Conservation (phyloP, 2,329 filamentous ascomycete species). For the Aspergillus fumigatus region DNA sequence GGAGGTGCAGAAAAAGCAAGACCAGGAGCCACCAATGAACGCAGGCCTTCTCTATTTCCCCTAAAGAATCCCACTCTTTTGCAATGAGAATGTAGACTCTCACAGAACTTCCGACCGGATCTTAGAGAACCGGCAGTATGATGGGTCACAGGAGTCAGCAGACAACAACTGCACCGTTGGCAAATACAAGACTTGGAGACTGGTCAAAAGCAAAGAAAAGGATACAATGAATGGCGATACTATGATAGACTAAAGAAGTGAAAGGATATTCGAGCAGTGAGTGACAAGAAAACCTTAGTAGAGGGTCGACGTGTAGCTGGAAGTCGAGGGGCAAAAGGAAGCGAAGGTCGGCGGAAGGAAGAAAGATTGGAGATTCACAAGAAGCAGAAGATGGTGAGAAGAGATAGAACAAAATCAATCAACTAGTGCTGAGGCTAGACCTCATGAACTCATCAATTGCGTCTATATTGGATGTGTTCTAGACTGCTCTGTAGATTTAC, state of each 20-base stretch:
- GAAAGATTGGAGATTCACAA: not conserved
- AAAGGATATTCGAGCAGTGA: not conserved
- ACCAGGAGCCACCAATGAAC: constrained; percentile 10
- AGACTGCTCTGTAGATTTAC: not conserved
- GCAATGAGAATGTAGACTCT: not conserved
- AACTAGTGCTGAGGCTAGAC: not conserved
- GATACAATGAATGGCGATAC: not conserved
- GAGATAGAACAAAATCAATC: not conserved
- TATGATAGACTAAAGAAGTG: not conserved
- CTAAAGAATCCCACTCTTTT: not conserved
- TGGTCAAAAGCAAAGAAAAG: not conserved
- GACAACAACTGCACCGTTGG: not conserved
- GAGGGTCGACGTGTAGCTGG: not conserved
- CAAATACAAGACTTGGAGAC: not conserved
- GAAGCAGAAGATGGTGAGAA: not conserved
- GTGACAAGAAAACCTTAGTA: not conserved
- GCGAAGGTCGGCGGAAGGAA: not conserved
- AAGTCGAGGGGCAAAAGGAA: not conserved
- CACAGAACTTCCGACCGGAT: not conserved
- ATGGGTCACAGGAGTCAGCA: constrained; percentile 11
- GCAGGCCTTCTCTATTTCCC: not conserved
- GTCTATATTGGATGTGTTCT: not conserved
- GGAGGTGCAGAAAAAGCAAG: constrained; percentile 25
- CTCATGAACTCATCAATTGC: not conserved
- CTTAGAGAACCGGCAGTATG: constrained; percentile 1